Base-by-base conservation (phyloP, 2,329 filamentous ascomycete species). In the Penicillium italicum region DNA sequence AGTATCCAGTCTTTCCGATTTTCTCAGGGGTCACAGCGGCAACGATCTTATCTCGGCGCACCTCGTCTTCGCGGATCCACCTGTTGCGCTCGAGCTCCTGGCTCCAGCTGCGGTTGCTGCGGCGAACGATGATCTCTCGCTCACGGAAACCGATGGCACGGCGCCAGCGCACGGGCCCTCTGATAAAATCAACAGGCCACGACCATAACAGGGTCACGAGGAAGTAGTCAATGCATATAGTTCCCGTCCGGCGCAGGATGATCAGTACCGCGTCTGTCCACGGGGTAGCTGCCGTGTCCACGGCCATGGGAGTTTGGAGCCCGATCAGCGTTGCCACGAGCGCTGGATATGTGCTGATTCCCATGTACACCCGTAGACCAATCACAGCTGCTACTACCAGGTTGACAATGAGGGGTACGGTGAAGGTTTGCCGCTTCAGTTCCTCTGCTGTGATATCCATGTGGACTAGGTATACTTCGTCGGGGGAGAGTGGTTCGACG, bases 341-440 rank as follows among this genome's bases (percentile, higher is more conserved):
- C 47, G 78, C 76, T 65, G 84, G 82, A 79, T 97, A 97, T 72
- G 84, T 87, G 0, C 89, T 89, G 12, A 83, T 62, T 63, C 90
- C 86, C 71, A 79, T 77, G 71, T 83, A 89, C 58, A 87, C 77
- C 61, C 92, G 87, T 78, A 85, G 85, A 56, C 80, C 64, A 64
- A 96, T 85, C 31, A 90, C 73, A 2, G 79, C 67, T 9, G 80
- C 77, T 55, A 97, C 85, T 62, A 77, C 74, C 33, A 88, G 55
- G 73, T 97, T 97, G 75, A 96, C 85, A 18, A 85, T 72, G 18
- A 91, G 80, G 16, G 92, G 91, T 0, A 96, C 85, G 45, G 85
- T 66, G 74, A 96, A 97, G 66, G 95, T 88, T 67, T 90, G 88
- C 70, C 84, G 84, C 76, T 97, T 97, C 75, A 92, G 85, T 28